Percentiles rank a stretch among this genome's conserved stretches.
These are phyloP conservation scores for Rhynchospora tenuis DNA, from an alignment of 176 grass and related monocot species.

Conservation along the genomic window DNA sequence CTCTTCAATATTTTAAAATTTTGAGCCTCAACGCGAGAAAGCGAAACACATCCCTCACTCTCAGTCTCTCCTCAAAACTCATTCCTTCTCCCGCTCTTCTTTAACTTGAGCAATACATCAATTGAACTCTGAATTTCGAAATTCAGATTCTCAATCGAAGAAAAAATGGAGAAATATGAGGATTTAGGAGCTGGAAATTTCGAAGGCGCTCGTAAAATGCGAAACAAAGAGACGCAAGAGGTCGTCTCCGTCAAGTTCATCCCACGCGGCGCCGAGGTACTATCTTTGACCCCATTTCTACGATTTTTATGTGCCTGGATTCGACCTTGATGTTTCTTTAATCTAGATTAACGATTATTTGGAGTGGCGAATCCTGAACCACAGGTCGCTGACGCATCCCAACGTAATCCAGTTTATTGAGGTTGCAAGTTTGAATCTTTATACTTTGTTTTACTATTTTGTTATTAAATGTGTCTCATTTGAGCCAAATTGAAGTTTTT, in stretches of 20 bases:
- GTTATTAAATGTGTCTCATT: neutral
- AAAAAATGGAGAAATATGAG: conserved; percentile 78
- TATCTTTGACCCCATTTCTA: neutral
- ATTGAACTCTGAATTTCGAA: neutral
- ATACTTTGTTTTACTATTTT: neutral
- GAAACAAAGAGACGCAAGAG: conserved; percentile 80
- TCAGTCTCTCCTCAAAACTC: too few species aligned
- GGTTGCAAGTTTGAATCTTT: conserved; percentile 20
- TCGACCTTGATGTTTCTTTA: neutral
- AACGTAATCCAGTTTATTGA: conserved; percentile 95
- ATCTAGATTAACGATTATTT: conserved; percentile 94
- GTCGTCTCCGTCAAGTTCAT: conserved; percentile 88
- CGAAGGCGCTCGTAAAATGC: conserved; percentile 69
- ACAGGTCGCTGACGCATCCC: conserved; percentile 72
- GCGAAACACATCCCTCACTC: too few species aligned
- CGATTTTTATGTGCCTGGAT: neutral
- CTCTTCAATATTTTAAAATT: too few species aligned
- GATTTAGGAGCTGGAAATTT: conserved; percentile 79
- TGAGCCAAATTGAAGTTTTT: neutral
- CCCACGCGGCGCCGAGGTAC: conserved; percentile 63
- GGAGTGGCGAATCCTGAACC: conserved; percentile 92
- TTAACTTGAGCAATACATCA: neutral
- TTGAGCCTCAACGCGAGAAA: too few species aligned
- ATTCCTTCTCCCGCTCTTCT: neutral
- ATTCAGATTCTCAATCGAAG: neutral